Evolutionary conservation across 2,329 filamentous ascomycete species (phyloP), one percentile per base, ranked within the genome.

Genomic region (Penicillium sp.): DNA sequence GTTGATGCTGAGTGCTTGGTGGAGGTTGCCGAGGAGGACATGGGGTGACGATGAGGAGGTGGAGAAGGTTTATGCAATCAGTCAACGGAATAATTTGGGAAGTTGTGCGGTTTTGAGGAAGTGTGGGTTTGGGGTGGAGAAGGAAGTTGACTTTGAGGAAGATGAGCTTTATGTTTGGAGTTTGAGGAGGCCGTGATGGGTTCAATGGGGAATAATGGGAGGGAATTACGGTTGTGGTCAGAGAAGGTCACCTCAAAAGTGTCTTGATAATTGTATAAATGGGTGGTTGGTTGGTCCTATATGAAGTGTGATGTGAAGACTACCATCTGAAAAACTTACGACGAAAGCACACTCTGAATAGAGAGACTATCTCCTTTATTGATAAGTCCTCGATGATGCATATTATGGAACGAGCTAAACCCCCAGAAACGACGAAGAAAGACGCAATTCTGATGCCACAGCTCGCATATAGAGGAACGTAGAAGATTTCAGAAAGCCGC

Each of bases 1-100:
- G 3, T 39, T 61, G 46, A 26, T 66, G 45, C 34, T 65, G 23
- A 58, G 59, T 36, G 49, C 58, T 47, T 68, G 65, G 65, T 68
- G 65, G 63, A 43, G 48, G 4, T 38, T 67, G 10, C 56, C 56
- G 3, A 41, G 60, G 26, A 29, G 49, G 6, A 13, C 38, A 45
- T 13, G 34, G 1, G 21, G 16, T 4, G 45, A 24, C 28, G 18
- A 48, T 1, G 49, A 33, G 4, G 46, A 52, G 6, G 18, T 47
- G 1, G 49, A 33, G 4, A 45, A 52, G 6, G 28, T 60, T 1
- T 65, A 56, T 46, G 64, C 64, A 6, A 36, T 65, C 2, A 60
- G 51, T 33, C 53, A 65, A 34, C 55, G 54, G 46, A 8, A 1
- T 0, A 66, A 66, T 33, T 2, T 26, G 12, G 64, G 48, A 4